These are phyloP conservation scores for Fistulina hepatica DNA, from an alignment of 1,284 basidiomycete genomes.

Conservation along the genomic window DNA sequence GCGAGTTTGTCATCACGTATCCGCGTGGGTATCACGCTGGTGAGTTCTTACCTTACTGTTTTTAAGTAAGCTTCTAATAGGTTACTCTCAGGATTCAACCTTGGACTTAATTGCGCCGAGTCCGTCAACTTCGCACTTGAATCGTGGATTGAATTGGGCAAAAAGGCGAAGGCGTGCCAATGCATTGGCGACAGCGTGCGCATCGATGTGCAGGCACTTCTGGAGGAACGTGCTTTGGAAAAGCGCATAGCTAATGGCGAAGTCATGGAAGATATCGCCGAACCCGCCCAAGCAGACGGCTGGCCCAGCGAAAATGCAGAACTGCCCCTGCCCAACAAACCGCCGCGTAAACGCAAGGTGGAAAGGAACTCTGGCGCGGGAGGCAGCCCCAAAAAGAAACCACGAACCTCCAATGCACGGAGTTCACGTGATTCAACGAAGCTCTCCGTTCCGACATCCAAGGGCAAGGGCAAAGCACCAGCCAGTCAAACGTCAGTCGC, in stretches of 20 bases:
- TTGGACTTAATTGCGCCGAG: constrained; percentile 97
- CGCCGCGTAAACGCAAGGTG: neutral
- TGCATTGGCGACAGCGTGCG: constrained; percentile 83
- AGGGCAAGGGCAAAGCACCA: too few relatives aligned
- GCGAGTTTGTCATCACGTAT: constrained; percentile 95
- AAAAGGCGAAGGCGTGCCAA: constrained; percentile 70
- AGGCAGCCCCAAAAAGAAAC: neutral
- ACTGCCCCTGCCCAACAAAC: too few relatives aligned
- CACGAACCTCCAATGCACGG: too few relatives aligned
- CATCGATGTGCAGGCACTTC: constrained; percentile 80
- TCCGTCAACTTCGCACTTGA: constrained; percentile 97
- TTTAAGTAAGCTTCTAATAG: too few relatives aligned
- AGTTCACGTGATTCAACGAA: too few relatives aligned
- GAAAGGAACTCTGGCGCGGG: neutral
- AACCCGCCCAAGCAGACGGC: too few relatives aligned
- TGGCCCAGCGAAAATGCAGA: too few relatives aligned
- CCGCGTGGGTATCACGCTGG: constrained; percentile 90
- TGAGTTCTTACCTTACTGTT: too few relatives aligned
- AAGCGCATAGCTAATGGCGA: neutral
- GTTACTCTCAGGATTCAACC: constrained; percentile 98
- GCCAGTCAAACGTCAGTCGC: too few relatives aligned
- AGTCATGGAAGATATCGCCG: neutral
- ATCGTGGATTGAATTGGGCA: constrained; percentile 86
- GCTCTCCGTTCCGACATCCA: too few relatives aligned
- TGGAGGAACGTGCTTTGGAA: constrained; percentile 40